These are phyloP conservation scores for Tricharina praecox DNA, from an alignment of 495 filamentous ascomycete species.

Conservation along the genomic window DNA sequence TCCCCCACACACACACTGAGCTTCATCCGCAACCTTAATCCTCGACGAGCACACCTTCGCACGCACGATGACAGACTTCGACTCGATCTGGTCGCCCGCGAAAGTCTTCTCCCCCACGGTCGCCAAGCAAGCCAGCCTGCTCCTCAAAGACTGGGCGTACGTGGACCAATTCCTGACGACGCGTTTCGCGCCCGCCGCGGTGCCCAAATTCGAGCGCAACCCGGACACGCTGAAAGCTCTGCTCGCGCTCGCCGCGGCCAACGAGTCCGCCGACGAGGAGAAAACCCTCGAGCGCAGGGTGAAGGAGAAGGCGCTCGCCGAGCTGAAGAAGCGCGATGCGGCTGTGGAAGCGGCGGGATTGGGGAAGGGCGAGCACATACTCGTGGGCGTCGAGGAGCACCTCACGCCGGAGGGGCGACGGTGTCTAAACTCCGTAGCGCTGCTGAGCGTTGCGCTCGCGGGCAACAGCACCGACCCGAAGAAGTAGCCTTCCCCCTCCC, in stretches of 20 bases:
- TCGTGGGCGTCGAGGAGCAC: constrained; percentile 13
- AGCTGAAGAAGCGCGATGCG: constrained; percentile 27
- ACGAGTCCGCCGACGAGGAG: constrained; percentile 71
- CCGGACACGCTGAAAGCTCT: constrained; percentile 63
- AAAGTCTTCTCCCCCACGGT: constrained; percentile 59
- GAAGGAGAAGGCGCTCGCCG: constrained; percentile 37
- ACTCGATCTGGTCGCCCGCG: constrained; percentile 31
- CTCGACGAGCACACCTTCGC: too few species aligned
- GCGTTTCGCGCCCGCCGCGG: constrained; percentile 45
- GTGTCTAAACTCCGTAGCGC: constrained; percentile 25
- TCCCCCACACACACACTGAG: too few species aligned
- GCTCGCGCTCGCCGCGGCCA: constrained; percentile 54
- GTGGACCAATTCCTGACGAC: constrained; percentile 63
- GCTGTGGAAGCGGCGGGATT: background rate
- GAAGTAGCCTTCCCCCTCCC: constrained; percentile 9
- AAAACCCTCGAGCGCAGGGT: constrained; percentile 40
- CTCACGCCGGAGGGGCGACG: constrained; percentile 19
- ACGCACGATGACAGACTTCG: constrained; percentile 6
- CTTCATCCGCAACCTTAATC: too few species aligned
- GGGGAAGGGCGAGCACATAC: constrained; percentile 14
- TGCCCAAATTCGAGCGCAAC: constrained; percentile 67
- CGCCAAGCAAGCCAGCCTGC: constrained; percentile 42
- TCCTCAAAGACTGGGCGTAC: constrained; percentile 76
- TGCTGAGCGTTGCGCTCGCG: constrained; percentile 24
- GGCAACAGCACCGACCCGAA: constrained; percentile 11